Conservation (phyloP, 2,329 filamentous ascomycete genomes). For the Alternaria solani region DNA sequence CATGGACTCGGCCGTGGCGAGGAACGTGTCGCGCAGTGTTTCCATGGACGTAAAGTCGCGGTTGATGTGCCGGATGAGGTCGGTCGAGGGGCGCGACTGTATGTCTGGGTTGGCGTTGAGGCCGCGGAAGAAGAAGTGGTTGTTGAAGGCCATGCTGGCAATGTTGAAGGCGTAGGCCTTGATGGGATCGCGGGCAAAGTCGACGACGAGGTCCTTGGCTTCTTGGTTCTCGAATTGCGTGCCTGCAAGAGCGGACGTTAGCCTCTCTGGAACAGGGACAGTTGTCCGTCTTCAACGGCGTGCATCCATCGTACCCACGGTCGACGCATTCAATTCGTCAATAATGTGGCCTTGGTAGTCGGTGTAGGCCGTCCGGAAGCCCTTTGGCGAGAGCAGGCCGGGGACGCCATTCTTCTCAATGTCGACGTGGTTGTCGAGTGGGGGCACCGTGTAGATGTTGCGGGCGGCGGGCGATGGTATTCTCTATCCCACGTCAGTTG, state of each 20-base stretch:
- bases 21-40: constrained; percentile 79
- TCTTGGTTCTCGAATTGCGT: constrained; percentile 69
- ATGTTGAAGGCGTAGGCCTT: constrained; percentile 89
- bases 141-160: constrained; percentile 96
- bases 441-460: constrained; percentile 56
- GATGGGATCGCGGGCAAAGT: constrained; percentile 79
- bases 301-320: constrained; percentile 65
- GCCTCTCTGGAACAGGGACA: neutral
- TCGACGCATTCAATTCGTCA: constrained; percentile 77
- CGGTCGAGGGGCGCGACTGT: constrained; percentile 41
- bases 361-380: constrained; percentile 80
- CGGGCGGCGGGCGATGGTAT: constrained; percentile 28
- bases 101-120: constrained; percentile 49
- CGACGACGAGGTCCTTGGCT: constrained; percentile 73
- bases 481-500: constrained; percentile 42
- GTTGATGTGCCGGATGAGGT: constrained; percentile 69
- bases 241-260: constrained; percentile 56
- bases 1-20: constrained; percentile 84
- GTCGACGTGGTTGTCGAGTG: constrained; percentile 56
- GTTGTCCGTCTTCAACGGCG: neutral
- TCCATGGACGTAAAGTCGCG: constrained; percentile 82
- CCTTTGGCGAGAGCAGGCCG: constrained; percentile 73
- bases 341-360: constrained; percentile 80
- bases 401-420: constrained; percentile 66
- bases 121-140: constrained; percentile 78